Conservation (phyloP, 257 asterid genomes). For the Verbena officinalis region DNA sequence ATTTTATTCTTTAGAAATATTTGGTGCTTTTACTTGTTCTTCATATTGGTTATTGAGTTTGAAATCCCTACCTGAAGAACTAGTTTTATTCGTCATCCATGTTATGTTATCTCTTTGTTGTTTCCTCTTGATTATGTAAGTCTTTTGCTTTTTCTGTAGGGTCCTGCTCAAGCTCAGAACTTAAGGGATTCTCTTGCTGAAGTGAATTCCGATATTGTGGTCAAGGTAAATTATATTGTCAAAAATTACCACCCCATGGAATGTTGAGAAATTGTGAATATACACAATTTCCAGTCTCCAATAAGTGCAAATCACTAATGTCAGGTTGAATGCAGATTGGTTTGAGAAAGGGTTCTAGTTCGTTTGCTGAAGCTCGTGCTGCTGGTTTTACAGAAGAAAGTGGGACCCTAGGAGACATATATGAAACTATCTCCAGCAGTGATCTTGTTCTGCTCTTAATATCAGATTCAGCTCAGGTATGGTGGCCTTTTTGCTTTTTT, state of each 20-base stretch:
- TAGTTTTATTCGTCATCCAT: too few relatives aligned
- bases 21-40: too few relatives aligned
- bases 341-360: conserved; percentile 89
- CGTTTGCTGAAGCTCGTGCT: conserved; percentile 87
- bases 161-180: conserved; percentile 99
- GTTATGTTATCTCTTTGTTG: neutral
- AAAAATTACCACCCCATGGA: neutral
- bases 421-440: conserved; percentile 85
- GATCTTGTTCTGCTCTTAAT: conserved; percentile 89
- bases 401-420: conserved; percentile 95
- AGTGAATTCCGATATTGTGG: conserved; percentile 78
- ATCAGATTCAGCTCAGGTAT: conserved; percentile 97
- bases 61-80: too few relatives aligned
- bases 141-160: conserved; percentile 44
- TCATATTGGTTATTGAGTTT: neutral
- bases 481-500: neutral
- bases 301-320: conserved; percentile 9
- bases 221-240: conserved; percentile 54
- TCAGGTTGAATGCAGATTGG: conserved; percentile 66
- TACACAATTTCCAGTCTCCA: neutral
- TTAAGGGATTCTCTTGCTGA: conserved; percentile 84
- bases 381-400: conserved; percentile 91
- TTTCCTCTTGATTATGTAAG: neutral
- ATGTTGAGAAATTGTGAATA: neutral
- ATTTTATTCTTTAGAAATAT: too few relatives aligned